Evolutionary conservation across 2,329 filamentous ascomycete species (phyloP).

Genomic region (Cladosporium cucumerinum): DNA sequence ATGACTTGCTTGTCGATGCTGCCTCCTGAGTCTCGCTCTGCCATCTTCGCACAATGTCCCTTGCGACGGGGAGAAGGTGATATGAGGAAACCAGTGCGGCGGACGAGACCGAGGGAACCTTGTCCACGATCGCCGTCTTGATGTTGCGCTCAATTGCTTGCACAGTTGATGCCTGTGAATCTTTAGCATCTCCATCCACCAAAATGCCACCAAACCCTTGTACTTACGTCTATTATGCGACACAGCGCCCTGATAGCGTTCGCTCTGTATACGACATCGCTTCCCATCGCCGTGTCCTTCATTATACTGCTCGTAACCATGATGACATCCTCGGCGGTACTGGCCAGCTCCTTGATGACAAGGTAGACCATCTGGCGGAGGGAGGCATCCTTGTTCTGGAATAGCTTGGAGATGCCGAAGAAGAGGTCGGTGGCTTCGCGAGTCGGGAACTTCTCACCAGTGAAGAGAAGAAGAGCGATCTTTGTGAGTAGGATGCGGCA

Average conservation of each 20-base stretch:
- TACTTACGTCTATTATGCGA: slow-evolving; percentile 87
- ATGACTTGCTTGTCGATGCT: slow-evolving; percentile 83
- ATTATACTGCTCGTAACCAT: slow-evolving; percentile 99
- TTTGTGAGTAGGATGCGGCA: slow-evolving; percentile 97
- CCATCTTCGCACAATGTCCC: slow-evolving; percentile 94
- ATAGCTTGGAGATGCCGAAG: slow-evolving; percentile 98
- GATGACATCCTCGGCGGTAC: slow-evolving; percentile 96
- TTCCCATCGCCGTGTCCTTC: slow-evolving; percentile 97
- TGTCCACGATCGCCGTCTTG: slow-evolving; percentile 99
- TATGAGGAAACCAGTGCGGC: slow-evolving; percentile 96
- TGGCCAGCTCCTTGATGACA: slow-evolving; percentile 94
- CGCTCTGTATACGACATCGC: slow-evolving; percentile 87
- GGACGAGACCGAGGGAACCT: slow-evolving; percentile 94
- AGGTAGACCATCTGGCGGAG: slow-evolving; percentile 98
- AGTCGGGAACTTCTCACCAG: slow-evolving; percentile 92
- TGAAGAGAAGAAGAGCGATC: slow-evolving; percentile 93
- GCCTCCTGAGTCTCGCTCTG: slow-evolving; percentile 98
- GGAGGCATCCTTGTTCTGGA: slow-evolving; percentile 98
- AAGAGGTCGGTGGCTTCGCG: slow-evolving; percentile 98
- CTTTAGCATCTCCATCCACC: slow-evolving; percentile 10
- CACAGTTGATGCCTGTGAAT: slow-evolving; percentile 77
- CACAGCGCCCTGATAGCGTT: slow-evolving; percentile 95
- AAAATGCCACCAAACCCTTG: background rate
- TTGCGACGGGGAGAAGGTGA: slow-evolving; percentile 92
- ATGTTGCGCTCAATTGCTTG: slow-evolving; percentile 97